Conservation (phyloP, 2,329 filamentous ascomycete genomes). For the Anisogramma anomala region DNA sequence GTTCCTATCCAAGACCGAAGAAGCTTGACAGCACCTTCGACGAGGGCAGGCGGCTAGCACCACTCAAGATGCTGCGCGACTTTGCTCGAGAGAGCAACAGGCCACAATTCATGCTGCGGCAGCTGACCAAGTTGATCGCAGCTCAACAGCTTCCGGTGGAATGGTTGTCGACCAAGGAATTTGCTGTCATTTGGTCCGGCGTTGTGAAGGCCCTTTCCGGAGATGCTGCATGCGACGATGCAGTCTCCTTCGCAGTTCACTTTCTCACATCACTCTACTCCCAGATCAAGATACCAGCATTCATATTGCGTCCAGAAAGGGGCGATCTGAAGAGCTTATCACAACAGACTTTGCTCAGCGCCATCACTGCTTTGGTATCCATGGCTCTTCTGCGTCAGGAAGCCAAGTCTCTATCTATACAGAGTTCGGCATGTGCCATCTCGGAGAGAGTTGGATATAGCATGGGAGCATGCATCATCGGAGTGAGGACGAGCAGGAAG, state of each 20-base stretch:
- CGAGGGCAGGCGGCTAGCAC: conserved; percentile 19
- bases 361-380: conserved; percentile 29
- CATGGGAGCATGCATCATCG: conserved; percentile 16
- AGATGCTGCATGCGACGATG: conserved; percentile 22
- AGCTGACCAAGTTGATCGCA: conserved; percentile 26
- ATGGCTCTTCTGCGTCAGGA: conserved; percentile 23
- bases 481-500: conserved; percentile 9
- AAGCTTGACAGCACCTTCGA: conserved; percentile 22
- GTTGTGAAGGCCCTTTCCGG: conserved; percentile 26
- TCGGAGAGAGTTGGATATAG: conserved; percentile 19
- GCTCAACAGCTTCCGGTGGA: conserved; percentile 25
- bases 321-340: conserved; percentile 15
- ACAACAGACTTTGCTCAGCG: conserved; percentile 30
- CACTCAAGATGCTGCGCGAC: conserved; percentile 25
- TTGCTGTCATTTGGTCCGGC: conserved; percentile 30
- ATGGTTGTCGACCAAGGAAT: conserved; percentile 34
- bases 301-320: conserved; percentile 2
- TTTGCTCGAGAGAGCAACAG: conserved; percentile 24
- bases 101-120: conserved; percentile 25
- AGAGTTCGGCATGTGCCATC: conserved; percentile 9
- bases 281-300: background rate
- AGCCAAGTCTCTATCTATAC: background rate
- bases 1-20: conserved; percentile 26
- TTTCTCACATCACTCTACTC: conserved; percentile 24
- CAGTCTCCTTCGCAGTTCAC: conserved; percentile 25